Evolutionary conservation across 345 rosid genomes (phyloP).

Genomic region (Turritis glabra): DNA sequence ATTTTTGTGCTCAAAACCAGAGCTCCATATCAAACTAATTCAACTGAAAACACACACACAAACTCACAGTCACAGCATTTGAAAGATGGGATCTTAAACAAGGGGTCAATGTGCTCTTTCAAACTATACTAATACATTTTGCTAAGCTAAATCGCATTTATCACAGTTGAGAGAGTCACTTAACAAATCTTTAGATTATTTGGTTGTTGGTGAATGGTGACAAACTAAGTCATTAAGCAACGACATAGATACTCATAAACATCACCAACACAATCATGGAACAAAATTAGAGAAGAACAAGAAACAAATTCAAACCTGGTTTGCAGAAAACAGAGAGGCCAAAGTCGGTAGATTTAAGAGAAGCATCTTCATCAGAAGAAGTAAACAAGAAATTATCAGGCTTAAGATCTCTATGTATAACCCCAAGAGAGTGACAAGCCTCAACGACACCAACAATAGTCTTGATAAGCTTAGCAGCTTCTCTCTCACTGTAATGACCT

Average conservation of each 20-base stretch:
- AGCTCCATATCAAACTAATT: conserved; percentile 13
- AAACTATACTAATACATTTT: neutral
- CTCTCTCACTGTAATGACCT: conserved; percentile 76
- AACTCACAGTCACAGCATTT: conserved; percentile 3
- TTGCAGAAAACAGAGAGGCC: conserved; percentile 75
- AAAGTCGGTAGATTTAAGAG: conserved; percentile 80
- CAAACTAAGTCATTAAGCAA: neutral
- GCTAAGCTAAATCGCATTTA: neutral
- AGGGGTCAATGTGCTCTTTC: neutral
- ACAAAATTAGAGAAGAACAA: neutral
- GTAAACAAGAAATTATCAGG: conserved; percentile 78
- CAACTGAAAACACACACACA: neutral
- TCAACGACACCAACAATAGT: conserved; percentile 84
- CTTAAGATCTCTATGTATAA: conserved; percentile 76
- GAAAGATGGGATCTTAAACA: conserved; percentile 5
- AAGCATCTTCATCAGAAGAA: conserved; percentile 64
- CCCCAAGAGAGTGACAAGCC: conserved; percentile 76
- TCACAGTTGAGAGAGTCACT: no score
- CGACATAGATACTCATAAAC: neutral
- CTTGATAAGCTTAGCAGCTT: conserved; percentile 72
- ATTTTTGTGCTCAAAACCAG: neutral
- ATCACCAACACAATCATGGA: neutral
- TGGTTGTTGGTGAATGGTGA: neutral
- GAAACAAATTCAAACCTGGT: conserved; percentile 51
- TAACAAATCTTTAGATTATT: neutral